Percentiles rank a stretch among this genome's conserved stretches.
phyloP scores from a whole-genome alignment of 805 yeast species.

The Priceomyces fermenticarens region DNA sequence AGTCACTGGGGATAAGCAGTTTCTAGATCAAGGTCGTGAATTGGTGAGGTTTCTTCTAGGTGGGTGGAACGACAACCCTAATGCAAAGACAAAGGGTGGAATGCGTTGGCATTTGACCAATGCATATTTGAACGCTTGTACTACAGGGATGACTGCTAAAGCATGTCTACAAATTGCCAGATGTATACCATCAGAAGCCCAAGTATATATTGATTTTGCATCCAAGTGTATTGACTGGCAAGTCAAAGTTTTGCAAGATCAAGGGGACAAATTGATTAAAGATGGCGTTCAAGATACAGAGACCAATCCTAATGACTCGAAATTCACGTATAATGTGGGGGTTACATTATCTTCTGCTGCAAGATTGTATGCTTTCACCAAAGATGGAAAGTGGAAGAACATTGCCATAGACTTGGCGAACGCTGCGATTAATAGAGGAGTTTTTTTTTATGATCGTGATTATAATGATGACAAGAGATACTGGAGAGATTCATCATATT shows the following conservation, averaged over 20 bases:
- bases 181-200: slow-evolving; percentile 47
- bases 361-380: slow-evolving; percentile 48
- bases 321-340: slow-evolving; percentile 70
- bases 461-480: slow-evolving; percentile 51
- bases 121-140: slow-evolving; percentile 60
- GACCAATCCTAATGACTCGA: slow-evolving; percentile 44
- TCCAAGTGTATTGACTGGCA: slow-evolving; percentile 58
- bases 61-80: slow-evolving; percentile 52
- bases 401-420: slow-evolving; percentile 49
- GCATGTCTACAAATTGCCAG: slow-evolving; percentile 57
- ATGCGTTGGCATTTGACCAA: slow-evolving; percentile 64
- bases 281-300: slow-evolving; percentile 58
- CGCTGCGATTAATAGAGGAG: slow-evolving; percentile 57
- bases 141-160: slow-evolving; percentile 66
- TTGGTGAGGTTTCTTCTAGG: slow-evolving; percentile 61
- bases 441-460: slow-evolving; percentile 62
- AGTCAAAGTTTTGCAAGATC: slow-evolving; percentile 49
- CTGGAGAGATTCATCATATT: slow-evolving; percentile 64
- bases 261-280: slow-evolving; percentile 50
- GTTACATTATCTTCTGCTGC: slow-evolving; percentile 57
- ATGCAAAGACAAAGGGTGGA: slow-evolving; percentile 52
- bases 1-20: slow-evolving; percentile 55
- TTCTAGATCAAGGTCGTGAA: slow-evolving; percentile 55
- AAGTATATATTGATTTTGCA: slow-evolving; percentile 55
- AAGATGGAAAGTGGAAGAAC: slow-evolving; percentile 47